Evolutionary conservation across 2,329 filamentous ascomycete species (phyloP).

Genomic region (Rugonectria rugulosa): DNA sequence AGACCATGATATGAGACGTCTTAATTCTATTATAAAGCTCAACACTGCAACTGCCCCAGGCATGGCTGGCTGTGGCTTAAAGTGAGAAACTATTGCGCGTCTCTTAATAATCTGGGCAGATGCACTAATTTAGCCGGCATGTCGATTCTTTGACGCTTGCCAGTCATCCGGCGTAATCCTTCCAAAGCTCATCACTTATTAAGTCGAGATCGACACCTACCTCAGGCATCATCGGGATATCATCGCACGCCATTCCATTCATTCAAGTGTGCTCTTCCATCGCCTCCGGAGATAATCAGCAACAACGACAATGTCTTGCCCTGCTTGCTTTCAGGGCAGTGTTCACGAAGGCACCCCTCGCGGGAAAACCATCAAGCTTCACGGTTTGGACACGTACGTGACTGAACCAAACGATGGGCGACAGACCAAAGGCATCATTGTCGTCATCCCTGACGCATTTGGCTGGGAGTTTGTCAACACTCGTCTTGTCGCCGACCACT

Average conservation of each 20-base stretch:
- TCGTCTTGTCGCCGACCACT: constrained; percentile 60
- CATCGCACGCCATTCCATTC: neutral
- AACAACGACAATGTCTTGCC: constrained; percentile 42
- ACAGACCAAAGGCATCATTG: constrained; percentile 54
- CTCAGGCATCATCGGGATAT: too few relatives aligned
- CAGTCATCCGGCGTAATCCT: constrained; percentile 5
- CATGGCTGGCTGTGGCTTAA: neutral
- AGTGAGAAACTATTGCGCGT: neutral
- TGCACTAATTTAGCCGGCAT: too few relatives aligned
- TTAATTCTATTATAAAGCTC: neutral
- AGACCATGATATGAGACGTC: neutral
- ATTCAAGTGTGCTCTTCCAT: too few relatives aligned
- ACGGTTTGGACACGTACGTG: constrained; percentile 59
- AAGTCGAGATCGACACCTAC: too few relatives aligned
- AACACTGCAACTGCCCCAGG: neutral
- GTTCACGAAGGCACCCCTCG: constrained; percentile 54
- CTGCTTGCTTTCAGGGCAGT: constrained; percentile 56
- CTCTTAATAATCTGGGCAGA: neutral
- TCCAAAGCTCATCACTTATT: too few relatives aligned
- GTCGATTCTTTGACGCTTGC: too few relatives aligned
- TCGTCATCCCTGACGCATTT: constrained; percentile 64
- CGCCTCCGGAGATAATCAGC: neutral
- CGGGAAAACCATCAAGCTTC: constrained; percentile 54
- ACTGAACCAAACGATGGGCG: constrained; percentile 44
- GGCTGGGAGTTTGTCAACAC: constrained; percentile 63